These are phyloP conservation scores for Cladophialophora carrionii DNA, from an alignment of 2,329 filamentous ascomycete genomes.

Conservation along the genomic window DNA sequence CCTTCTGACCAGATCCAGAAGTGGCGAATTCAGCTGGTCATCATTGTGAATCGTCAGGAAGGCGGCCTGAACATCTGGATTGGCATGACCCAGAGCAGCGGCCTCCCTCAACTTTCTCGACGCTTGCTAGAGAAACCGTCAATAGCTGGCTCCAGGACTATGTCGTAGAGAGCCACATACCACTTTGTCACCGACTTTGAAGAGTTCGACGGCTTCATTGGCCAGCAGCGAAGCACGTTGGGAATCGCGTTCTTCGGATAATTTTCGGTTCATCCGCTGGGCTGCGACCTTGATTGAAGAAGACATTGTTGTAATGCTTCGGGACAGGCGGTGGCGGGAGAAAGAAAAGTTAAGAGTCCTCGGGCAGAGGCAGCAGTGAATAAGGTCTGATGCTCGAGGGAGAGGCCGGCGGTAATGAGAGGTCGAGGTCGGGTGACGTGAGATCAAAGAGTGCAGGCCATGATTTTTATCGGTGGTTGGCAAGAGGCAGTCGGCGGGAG, in stretches of 20 bases:
- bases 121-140: conserved; percentile 45
- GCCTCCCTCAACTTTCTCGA: conserved; percentile 55
- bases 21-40: conserved; percentile 39
- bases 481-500: conserved; percentile 1
- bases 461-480: conserved; percentile 16
- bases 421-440: conserved; percentile 25
- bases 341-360: neutral
- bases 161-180: conserved; percentile 40
- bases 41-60: conserved; percentile 51
- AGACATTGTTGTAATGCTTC: conserved; percentile 28
- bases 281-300: conserved; percentile 32
- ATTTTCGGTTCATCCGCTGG: conserved; percentile 36
- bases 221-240: conserved; percentile 53
- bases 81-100: conserved; percentile 52
- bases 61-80: conserved; percentile 50
- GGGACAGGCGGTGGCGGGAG: conserved; percentile 1
- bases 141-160: neutral
- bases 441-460: conserved; percentile 31
- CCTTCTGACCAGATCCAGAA: conserved; percentile 51
- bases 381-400: neutral
- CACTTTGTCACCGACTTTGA: conserved; percentile 52
- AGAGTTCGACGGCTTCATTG: conserved; percentile 52
- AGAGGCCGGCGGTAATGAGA: conserved; percentile 9
- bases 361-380: neutral
- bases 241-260: conserved; percentile 52